A percentile compares a stretch with the other conserved stretches of the same genome.
Conservation (phyloP, 352 stramenopile genomes). For the Achlya hypogyna region DNA sequence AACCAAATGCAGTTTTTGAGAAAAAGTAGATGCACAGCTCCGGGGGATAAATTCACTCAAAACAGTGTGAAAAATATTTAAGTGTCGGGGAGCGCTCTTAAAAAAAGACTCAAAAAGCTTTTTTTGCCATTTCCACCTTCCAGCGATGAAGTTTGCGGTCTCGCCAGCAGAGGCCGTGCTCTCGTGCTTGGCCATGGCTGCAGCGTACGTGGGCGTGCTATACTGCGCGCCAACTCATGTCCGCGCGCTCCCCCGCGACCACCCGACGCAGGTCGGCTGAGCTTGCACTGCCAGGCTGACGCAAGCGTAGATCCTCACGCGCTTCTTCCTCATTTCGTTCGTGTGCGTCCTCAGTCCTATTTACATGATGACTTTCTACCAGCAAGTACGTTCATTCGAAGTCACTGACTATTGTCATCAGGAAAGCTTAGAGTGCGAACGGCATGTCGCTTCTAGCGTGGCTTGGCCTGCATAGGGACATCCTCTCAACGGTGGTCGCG, state of each 20-base stretch:
- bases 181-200: constrained; percentile 73
- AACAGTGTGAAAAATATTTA: neutral
- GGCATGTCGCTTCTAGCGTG: constrained; percentile 75
- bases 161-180: constrained; percentile 31
- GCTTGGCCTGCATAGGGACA: constrained; percentile 68
- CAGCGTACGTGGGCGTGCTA: constrained; percentile 77
- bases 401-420: constrained; percentile 2
- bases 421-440: constrained; percentile 44
- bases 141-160: constrained; percentile 7
- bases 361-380: constrained; percentile 70
- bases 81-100: neutral
- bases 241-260: constrained; percentile 64
- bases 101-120: too few species aligned
- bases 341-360: constrained; percentile 78
- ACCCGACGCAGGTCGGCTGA: constrained; percentile 64
- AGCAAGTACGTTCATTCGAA: constrained; percentile 40
- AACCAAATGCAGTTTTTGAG: neutral
- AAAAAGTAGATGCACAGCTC: neutral
- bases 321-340: constrained; percentile 83
- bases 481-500: constrained; percentile 41
- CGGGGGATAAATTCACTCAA: neutral
- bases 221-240: constrained; percentile 73
- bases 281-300: neutral
- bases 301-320: constrained; percentile 58
- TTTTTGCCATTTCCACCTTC: neutral